These are phyloP conservation scores for Fusarium setosum DNA, from an alignment of 2,329 filamentous ascomycete genomes.

Conservation along the genomic window DNA sequence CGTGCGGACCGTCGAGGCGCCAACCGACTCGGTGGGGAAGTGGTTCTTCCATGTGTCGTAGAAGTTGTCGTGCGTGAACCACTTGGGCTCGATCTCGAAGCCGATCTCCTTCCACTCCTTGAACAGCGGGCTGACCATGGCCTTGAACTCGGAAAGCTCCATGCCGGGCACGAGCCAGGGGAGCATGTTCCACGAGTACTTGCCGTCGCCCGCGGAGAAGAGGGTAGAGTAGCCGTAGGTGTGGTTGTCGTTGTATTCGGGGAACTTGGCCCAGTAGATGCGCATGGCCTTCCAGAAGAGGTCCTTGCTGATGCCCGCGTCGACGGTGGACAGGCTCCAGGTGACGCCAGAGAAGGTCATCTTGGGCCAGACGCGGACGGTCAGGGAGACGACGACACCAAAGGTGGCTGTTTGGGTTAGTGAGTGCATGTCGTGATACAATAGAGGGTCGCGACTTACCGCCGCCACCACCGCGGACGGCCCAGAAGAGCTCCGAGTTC, in stretches of 20 bases:
- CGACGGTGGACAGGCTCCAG: constrained; percentile 50
- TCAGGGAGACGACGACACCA: constrained; percentile 54
- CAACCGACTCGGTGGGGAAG: constrained; percentile 49
- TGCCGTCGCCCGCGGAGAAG: constrained; percentile 25
- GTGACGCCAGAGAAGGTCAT: constrained; percentile 46
- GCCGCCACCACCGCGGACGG: constrained; percentile 58
- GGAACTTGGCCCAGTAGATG: constrained; percentile 47
- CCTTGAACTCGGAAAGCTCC: constrained; percentile 47
- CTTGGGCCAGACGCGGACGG: constrained; percentile 48
- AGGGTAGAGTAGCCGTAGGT: constrained; percentile 45
- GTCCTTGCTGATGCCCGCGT: constrained; percentile 42
- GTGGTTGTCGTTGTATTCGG: constrained; percentile 43
- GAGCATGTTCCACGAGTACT: constrained; percentile 44
- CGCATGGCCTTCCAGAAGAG: constrained; percentile 48
- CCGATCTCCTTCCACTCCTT: constrained; percentile 44
- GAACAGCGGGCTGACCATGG: constrained; percentile 47
- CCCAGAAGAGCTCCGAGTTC: constrained; percentile 63
- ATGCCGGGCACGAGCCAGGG: constrained; percentile 52
- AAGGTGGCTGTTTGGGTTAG: constrained; percentile 52
- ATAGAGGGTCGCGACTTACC: neutral
- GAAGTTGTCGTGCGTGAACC: constrained; percentile 50
- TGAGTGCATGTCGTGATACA: neutral
- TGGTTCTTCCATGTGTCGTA: constrained; percentile 52
- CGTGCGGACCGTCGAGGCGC: constrained; percentile 40
- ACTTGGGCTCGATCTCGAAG: constrained; percentile 42